Evolutionary conservation across 2,329 filamentous ascomycete genomes (phyloP).

Genomic region (Ophiostoma triangulosporum): DNA sequence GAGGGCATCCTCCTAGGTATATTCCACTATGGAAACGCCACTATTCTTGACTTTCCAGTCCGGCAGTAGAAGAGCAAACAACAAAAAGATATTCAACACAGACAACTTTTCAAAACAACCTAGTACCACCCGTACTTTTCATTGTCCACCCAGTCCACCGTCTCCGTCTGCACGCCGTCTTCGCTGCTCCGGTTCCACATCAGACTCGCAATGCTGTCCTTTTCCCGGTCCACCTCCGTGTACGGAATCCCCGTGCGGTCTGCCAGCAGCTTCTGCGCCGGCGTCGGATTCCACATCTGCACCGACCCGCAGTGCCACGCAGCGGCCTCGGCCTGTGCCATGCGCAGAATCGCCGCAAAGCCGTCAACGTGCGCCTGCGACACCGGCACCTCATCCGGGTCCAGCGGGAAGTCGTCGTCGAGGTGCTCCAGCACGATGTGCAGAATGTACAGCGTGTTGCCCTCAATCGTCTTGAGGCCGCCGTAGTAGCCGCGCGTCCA

Average conservation of each 20-base stretch:
- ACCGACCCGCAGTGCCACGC: constrained; percentile 59
- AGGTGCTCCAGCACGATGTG: constrained; percentile 53
- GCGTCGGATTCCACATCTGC: constrained; percentile 71
- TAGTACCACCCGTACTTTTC: constrained; percentile 60
- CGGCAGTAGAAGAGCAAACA: neutral
- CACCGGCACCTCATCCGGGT: constrained; percentile 7
- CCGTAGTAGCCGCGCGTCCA: constrained; percentile 57
- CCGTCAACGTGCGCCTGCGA: constrained; percentile 31
- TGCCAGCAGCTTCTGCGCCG: constrained; percentile 34
- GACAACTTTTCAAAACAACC: neutral
- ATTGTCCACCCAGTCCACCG: constrained; percentile 59
- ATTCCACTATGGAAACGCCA: too few species aligned
- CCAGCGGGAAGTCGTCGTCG: constrained; percentile 27
- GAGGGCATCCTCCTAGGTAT: too few species aligned
- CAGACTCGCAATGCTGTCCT: constrained; percentile 56
- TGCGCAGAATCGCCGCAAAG: constrained; percentile 48
- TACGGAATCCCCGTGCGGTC: constrained; percentile 34
- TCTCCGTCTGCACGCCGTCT: constrained; percentile 28
- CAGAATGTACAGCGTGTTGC: constrained; percentile 57
- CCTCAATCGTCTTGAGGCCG: constrained; percentile 35
- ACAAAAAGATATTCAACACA: neutral
- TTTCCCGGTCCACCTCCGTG: constrained; percentile 41
- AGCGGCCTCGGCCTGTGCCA: constrained; percentile 57
- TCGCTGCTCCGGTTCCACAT: constrained; percentile 48
- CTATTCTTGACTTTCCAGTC: too few species aligned